Conservation (phyloP, 192 early-diverging fungal genomes). For the Coemansia sp. region DNA sequence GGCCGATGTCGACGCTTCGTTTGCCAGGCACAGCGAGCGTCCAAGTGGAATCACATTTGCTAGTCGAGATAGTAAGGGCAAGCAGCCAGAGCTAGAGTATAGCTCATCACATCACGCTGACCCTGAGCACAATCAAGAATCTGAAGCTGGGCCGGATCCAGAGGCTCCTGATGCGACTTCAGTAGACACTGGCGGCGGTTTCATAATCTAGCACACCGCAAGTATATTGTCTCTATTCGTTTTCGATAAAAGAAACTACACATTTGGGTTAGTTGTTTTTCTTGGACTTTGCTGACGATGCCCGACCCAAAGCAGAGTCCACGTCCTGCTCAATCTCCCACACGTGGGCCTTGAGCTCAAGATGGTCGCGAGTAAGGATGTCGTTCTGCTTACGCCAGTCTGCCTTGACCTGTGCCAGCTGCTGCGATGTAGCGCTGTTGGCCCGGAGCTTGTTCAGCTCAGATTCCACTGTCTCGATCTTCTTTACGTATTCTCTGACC, state of each 20-base stretch:
- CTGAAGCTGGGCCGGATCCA: background rate
- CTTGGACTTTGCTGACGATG: slow-evolving; percentile 19
- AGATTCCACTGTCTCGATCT: slow-evolving; percentile 74
- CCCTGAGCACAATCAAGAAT: background rate
- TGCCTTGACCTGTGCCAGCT: slow-evolving; percentile 43
- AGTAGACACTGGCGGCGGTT: slow-evolving; percentile 23
- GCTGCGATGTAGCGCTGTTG: slow-evolving; percentile 63
- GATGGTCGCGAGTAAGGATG: slow-evolving; percentile 72
- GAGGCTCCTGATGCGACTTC: background rate
- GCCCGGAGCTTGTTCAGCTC: slow-evolving; percentile 61
- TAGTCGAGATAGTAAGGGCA: background rate
- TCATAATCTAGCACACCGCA: slow-evolving; percentile 4
- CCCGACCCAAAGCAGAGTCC: slow-evolving; percentile 34
- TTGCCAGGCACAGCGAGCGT: slow-evolving; percentile 33
- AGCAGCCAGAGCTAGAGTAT: background rate
- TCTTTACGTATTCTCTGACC: slow-evolving; percentile 73
- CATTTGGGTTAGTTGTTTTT: background rate
- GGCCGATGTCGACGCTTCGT: slow-evolving; percentile 45
- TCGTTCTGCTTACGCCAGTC: slow-evolving; percentile 64
- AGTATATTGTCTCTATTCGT: background rate
- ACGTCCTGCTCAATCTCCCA: slow-evolving; percentile 66
- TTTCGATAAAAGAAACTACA: background rate
- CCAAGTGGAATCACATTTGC: slow-evolving; percentile 14
- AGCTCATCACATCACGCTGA: background rate
- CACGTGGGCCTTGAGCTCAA: slow-evolving; percentile 83